phyloP scores from a whole-genome alignment of 768 basidiomycete genomes.

The Austroboletus eburneus region DNA sequence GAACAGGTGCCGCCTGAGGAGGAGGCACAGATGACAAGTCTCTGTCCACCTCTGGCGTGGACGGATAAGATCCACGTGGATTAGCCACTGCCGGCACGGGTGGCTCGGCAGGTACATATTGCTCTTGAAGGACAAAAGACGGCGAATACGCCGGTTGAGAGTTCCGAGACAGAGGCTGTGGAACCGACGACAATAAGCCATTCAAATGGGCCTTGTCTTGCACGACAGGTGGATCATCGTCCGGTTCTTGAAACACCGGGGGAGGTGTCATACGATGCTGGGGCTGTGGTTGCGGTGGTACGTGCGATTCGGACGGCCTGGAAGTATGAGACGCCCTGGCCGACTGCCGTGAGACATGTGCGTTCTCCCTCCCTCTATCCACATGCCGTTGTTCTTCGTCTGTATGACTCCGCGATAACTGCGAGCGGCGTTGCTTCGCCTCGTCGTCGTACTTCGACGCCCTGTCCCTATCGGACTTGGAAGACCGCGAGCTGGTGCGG shows the following conservation, averaged over 20 bases:
- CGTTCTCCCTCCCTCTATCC: conserved; percentile 39
- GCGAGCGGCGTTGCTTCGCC: conserved; percentile 42
- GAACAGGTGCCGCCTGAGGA: conserved; percentile 36
- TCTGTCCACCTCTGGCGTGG: conserved; percentile 19
- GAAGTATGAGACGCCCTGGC: conserved; percentile 39
- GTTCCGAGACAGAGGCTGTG: conserved; percentile 16
- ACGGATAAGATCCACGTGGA: conserved; percentile 12
- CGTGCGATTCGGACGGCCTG: conserved; percentile 32
- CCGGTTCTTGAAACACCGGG: conserved; percentile 29
- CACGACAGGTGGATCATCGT: conserved; percentile 24
- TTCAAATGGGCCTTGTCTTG: conserved; percentile 11
- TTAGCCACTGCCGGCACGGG: neutral
- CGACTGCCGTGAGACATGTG: conserved; percentile 36
- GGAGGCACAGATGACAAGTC: conserved; percentile 30
- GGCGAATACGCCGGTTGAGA: conserved; percentile 9
- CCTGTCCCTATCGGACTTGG: conserved; percentile 44
- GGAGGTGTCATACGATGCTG: conserved; percentile 27
- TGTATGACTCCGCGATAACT: conserved; percentile 39
- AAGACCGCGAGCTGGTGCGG: conserved; percentile 55
- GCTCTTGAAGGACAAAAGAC: conserved; percentile 1
- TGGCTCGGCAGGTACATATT: conserved; percentile 13
- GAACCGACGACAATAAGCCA: conserved; percentile 7
- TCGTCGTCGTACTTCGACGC: conserved; percentile 39
- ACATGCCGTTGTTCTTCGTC: conserved; percentile 36
- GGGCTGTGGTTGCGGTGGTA: too few relatives aligned